Conservation (phyloP, 805 yeast species). For the Nakazawaea laoshanensis region DNA sequence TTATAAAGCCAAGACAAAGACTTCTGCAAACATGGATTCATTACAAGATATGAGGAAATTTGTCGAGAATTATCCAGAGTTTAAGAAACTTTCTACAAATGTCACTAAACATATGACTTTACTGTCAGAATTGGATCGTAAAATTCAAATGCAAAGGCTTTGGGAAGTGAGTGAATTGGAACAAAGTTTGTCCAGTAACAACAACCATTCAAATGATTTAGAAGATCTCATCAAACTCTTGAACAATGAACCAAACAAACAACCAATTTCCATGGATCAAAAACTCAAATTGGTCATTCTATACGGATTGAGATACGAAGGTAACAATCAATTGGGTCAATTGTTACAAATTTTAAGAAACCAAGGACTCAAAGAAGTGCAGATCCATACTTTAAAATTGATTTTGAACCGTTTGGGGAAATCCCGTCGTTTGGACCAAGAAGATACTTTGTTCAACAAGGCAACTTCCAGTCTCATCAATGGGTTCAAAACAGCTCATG, state of each 20-base stretch:
- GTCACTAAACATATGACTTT: constrained; percentile 89
- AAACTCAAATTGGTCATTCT: constrained; percentile 69
- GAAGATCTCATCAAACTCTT: constrained; percentile 49
- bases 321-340: constrained; percentile 31
- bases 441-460: constrained; percentile 18
- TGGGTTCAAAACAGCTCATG: constrained; percentile 27
- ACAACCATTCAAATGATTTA: constrained; percentile 45
- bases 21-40: constrained; percentile 62
- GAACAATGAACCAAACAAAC: constrained; percentile 14
- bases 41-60: constrained; percentile 86
- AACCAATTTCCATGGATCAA: constrained; percentile 33
- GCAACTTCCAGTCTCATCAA: constrained; percentile 20
- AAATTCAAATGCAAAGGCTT: constrained; percentile 52
- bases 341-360: constrained; percentile 30
- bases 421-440: constrained; percentile 30
- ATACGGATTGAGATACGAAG: constrained; percentile 66
- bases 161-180: constrained; percentile 89
- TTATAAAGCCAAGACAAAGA: constrained; percentile 74
- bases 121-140: constrained; percentile 77
- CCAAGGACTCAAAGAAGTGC: constrained; percentile 25
- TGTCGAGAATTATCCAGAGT: constrained; percentile 91
- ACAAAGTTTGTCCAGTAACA: constrained; percentile 70
- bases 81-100: constrained; percentile 77
- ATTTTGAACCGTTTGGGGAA: constrained; percentile 37
- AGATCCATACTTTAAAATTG: constrained; percentile 34